phyloP scores from a whole-genome alignment of 2,329 filamentous ascomycete species.

The Fusarium heterosporum region DNA sequence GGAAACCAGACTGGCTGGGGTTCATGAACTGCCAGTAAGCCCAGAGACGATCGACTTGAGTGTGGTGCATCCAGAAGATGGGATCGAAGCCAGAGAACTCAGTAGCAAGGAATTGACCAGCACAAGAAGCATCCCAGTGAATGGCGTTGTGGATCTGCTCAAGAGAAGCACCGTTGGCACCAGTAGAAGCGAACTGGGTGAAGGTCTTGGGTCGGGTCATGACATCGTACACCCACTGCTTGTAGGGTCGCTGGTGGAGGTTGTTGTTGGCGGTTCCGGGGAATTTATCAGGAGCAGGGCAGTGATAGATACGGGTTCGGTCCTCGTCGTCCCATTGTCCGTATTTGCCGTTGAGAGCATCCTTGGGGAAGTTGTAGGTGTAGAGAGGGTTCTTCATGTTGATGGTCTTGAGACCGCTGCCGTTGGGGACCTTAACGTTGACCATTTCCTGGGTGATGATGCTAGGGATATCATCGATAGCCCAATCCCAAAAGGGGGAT shows the following conservation, averaged over 20 bases:
- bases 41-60: slow-evolving; percentile 74
- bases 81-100: slow-evolving; percentile 60
- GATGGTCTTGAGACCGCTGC: slow-evolving; percentile 46
- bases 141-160: slow-evolving; percentile 59
- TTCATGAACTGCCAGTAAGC: slow-evolving; percentile 64
- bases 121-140: slow-evolving; percentile 57
- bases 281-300: slow-evolving; percentile 54
- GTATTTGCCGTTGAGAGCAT: slow-evolving; percentile 54
- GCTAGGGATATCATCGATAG: slow-evolving; percentile 56
- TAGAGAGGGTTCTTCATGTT: slow-evolving; percentile 64
- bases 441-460: slow-evolving; percentile 53
- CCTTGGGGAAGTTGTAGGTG: slow-evolving; percentile 61
- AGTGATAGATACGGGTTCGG: slow-evolving; percentile 56
- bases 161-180: slow-evolving; percentile 54
- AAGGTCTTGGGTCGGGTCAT: slow-evolving; percentile 54
- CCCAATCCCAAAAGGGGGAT: slow-evolving; percentile 69
- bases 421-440: slow-evolving; percentile 57
- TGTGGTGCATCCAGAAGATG: slow-evolving; percentile 62
- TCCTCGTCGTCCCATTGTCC: slow-evolving; percentile 49
- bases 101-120: slow-evolving; percentile 55
- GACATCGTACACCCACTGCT: slow-evolving; percentile 57
- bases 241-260: slow-evolving; percentile 52
- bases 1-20: slow-evolving; percentile 52
- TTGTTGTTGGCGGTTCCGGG: slow-evolving; percentile 54
- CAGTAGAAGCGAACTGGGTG: slow-evolving; percentile 51